Conservation (phyloP, 2,329 filamentous ascomycete species). For the Sarocladium oryzae region DNA sequence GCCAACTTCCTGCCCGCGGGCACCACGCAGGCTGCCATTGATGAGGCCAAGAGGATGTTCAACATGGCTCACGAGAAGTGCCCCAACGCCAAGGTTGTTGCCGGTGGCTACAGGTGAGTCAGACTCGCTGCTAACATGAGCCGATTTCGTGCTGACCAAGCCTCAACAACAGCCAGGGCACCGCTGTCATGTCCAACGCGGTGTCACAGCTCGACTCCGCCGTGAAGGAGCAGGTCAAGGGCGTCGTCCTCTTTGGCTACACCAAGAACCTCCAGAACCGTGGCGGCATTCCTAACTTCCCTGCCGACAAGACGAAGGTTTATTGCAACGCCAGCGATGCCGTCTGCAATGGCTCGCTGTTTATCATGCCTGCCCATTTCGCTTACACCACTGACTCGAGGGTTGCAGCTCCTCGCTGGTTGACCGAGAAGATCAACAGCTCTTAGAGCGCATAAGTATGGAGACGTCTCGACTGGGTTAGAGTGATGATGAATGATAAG, state of each 20-base stretch:
- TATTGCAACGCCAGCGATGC: constrained; percentile 30
- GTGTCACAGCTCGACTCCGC: constrained; percentile 25
- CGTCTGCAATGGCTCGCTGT: constrained; percentile 30
- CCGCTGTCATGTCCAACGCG: constrained; percentile 35
- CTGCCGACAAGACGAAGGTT: constrained; percentile 26
- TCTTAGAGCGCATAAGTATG: neutral
- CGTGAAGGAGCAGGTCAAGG: constrained; percentile 29
- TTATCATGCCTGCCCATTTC: constrained; percentile 28
- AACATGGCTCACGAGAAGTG: constrained; percentile 34
- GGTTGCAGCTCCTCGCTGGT: constrained; percentile 18
- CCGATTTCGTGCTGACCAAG: neutral
- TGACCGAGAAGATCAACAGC: constrained; percentile 16
- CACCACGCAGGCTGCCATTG: constrained; percentile 30
- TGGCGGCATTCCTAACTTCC: constrained; percentile 32
- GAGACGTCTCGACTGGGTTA: no score
- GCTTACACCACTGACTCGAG: constrained; percentile 19
- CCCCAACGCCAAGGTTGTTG: constrained; percentile 33
- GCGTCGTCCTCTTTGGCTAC: constrained; percentile 32
- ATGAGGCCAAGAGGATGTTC: constrained; percentile 34
- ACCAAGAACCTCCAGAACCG: constrained; percentile 36
- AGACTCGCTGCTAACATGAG: neutral
- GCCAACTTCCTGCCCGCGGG: constrained; percentile 32
- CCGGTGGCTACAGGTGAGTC: constrained; percentile 29
- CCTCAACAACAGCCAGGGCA: constrained; percentile 27
- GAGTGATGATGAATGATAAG: no score